Percentiles rank a stretch among this genome's conserved stretches.
Evolutionary conservation across 2,329 filamentous ascomycete species (phyloP).

Genomic region (Aspergillus phoenicis): DNA sequence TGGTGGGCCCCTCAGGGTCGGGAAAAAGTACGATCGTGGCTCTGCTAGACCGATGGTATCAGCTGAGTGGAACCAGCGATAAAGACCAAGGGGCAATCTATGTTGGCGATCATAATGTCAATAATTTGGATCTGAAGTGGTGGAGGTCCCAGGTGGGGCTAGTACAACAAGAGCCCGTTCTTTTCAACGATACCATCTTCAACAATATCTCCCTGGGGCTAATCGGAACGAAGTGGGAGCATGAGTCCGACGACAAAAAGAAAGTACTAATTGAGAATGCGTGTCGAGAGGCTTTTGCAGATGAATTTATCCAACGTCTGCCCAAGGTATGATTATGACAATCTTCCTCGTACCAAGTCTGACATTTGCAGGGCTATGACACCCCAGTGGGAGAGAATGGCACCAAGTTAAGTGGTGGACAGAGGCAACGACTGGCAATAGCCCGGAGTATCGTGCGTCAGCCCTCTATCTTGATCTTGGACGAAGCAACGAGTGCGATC

Average conservation of each 20-base stretch:
- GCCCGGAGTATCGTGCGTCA: slow-evolving; percentile 69
- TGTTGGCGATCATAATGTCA: slow-evolving; percentile 57
- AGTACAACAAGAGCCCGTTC: slow-evolving; percentile 69
- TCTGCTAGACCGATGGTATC: slow-evolving; percentile 49
- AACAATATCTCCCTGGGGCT: slow-evolving; percentile 65
- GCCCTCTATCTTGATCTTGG: slow-evolving; percentile 68
- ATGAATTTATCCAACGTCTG: slow-evolving; percentile 68
- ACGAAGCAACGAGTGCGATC: slow-evolving; percentile 74
- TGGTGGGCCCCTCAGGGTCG: slow-evolving; percentile 51
- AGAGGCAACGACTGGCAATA: slow-evolving; percentile 80
- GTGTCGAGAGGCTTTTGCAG: slow-evolving; percentile 68
- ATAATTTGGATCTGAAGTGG: slow-evolving; percentile 63
- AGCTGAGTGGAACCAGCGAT: slow-evolving; percentile 21
- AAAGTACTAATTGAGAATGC: slow-evolving; percentile 61
- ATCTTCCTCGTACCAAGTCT: neutral
- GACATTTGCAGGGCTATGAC: slow-evolving; percentile 60
- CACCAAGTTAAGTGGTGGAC: slow-evolving; percentile 78
- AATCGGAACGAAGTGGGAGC: slow-evolving; percentile 38
- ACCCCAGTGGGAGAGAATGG: slow-evolving; percentile 77
- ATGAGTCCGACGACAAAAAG: slow-evolving; percentile 37
- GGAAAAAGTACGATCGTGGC: slow-evolving; percentile 51
- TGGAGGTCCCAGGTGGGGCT: slow-evolving; percentile 62
- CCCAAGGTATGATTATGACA: slow-evolving; percentile 40
- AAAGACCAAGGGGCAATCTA: slow-evolving; percentile 51
- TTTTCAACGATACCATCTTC: slow-evolving; percentile 68